phyloP scores from a whole-genome alignment of 805 yeast genomes.

The Starmerella geochares region DNA sequence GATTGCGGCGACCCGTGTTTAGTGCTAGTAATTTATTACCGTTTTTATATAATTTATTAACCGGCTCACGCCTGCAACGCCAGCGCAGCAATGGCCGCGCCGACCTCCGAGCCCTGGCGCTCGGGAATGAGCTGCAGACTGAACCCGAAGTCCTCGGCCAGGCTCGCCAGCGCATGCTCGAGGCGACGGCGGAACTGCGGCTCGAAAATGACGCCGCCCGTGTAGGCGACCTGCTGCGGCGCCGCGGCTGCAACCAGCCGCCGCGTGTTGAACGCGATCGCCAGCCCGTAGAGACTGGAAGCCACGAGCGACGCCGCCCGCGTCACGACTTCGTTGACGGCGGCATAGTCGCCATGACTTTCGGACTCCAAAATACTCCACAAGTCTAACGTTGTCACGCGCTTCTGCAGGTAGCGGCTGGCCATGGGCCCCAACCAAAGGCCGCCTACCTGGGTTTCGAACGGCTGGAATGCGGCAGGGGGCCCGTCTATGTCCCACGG shows the following conservation, averaged over 20 bases:
- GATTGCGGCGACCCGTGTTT: neutral
- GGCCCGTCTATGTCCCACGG: constrained; percentile 13
- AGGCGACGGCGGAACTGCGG: constrained; percentile 17
- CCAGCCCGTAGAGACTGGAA: constrained; percentile 16
- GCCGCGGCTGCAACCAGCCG: neutral
- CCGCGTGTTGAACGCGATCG: neutral
- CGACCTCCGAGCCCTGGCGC: constrained; percentile 24
- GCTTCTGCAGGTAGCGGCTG: neutral
- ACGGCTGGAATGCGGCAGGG: constrained; percentile 20
- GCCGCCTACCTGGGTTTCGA: constrained; percentile 23
- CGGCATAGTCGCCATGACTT: no score
- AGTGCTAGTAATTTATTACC: neutral
- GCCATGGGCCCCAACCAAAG: constrained; percentile 18
- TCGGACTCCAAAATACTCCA: constrained; percentile 11
- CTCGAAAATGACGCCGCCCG: constrained; percentile 25
- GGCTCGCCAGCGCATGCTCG: neutral
- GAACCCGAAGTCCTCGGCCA: constrained; percentile 6
- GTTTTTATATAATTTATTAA: constrained; percentile 6
- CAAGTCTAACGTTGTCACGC: constrained; percentile 9
- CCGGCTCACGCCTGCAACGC: neutral
- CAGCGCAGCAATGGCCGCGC: constrained; percentile 20
- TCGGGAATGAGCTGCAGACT: constrained; percentile 18
- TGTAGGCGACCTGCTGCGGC: constrained; percentile 18
- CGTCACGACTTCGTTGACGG: constrained; percentile 14
- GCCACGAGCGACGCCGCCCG: constrained; percentile 23